These are phyloP conservation scores for Anisodus acutangulus DNA, from an alignment of 257 asterid species.

Conservation along the genomic window DNA sequence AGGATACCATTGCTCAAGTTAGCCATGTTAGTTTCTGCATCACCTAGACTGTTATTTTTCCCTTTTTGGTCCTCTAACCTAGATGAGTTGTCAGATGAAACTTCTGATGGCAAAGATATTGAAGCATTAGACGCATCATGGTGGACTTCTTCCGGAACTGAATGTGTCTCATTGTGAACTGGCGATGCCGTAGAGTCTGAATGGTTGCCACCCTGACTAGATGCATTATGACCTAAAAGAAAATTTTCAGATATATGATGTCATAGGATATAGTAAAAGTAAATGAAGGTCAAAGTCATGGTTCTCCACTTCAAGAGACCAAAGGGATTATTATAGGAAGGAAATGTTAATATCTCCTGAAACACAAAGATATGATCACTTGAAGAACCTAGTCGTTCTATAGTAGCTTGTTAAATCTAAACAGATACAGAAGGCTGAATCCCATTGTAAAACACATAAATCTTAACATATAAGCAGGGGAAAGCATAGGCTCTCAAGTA, in stretches of 20 bases:
- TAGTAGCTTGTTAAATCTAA: constrained; percentile 13
- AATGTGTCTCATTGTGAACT: constrained; percentile 25
- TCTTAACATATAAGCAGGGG: background rate
- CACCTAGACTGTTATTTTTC: constrained; percentile 50
- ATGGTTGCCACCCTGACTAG: constrained; percentile 27
- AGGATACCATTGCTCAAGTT: constrained; percentile 48
- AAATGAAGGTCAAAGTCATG: background rate
- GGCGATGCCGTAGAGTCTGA: constrained; percentile 12
- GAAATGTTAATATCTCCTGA: constrained; percentile 19
- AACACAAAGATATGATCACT: constrained; percentile 8
- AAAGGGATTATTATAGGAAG: constrained; percentile 12
- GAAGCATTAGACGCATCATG: constrained; percentile 42
- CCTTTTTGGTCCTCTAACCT: constrained; percentile 44
- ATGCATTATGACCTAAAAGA: constrained; percentile 22
- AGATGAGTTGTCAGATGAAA: constrained; percentile 52
- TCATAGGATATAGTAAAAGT: constrained; percentile 22
- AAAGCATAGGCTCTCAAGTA: background rate
- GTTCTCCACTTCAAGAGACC: background rate
- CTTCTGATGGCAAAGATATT: constrained; percentile 34
- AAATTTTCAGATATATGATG: constrained; percentile 18
- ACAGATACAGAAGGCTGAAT: background rate
- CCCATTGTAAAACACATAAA: background rate
- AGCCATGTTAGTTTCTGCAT: constrained; percentile 55
- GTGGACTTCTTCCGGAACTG: constrained; percentile 28
- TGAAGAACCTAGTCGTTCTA: background rate